phyloP scores from a whole-genome alignment of 1,284 basidiomycete genomes.

The Pulchroboletus neoregius region DNA sequence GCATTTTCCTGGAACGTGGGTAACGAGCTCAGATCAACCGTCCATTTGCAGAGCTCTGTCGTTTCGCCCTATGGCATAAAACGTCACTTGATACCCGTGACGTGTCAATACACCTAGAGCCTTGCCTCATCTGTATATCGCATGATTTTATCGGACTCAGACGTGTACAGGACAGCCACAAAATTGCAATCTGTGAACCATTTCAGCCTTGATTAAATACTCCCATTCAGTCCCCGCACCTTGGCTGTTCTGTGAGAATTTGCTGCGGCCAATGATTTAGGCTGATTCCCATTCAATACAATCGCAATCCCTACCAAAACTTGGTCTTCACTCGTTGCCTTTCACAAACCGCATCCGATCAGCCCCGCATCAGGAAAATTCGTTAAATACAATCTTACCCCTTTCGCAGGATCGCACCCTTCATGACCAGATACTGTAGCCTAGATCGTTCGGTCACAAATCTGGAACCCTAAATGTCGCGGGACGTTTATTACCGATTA shows the following conservation, averaged over 20 bases:
- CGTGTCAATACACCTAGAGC: conserved; percentile 14
- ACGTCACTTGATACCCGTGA: conserved; percentile 16
- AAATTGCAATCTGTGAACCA: conserved; percentile 59
- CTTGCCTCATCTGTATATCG: conserved; percentile 73
- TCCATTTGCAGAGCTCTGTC: conserved; percentile 79
- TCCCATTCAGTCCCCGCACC: conserved; percentile 38
- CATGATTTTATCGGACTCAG: conserved; percentile 68
- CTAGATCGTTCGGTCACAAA: conserved; percentile 37
- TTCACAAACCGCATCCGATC: conserved; percentile 14
- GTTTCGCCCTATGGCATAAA: conserved; percentile 51
- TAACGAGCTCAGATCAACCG: conserved; percentile 70
- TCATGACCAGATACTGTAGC: conserved; percentile 76
- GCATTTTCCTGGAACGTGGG: conserved; percentile 73
- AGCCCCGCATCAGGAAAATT: conserved; percentile 18
- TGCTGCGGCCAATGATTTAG: conserved; percentile 44
- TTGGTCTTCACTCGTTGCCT: conserved; percentile 75
- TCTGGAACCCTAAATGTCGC: conserved; percentile 25
- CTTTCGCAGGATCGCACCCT: conserved; percentile 79
- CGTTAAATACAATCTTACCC: conserved; percentile 44
- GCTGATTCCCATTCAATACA: neutral
- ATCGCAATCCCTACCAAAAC: conserved; percentile 56
- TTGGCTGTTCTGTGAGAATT: conserved; percentile 64
- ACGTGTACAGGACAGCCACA: conserved; percentile 73
- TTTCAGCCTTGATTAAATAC: conserved; percentile 6
- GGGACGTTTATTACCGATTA: conserved; percentile 53